A percentile compares a stretch with the other conserved stretches of the same genome.
Evolutionary conservation across 352 stramenopile genomes (phyloP).

Genomic region (Globisporangium parvum): DNA sequence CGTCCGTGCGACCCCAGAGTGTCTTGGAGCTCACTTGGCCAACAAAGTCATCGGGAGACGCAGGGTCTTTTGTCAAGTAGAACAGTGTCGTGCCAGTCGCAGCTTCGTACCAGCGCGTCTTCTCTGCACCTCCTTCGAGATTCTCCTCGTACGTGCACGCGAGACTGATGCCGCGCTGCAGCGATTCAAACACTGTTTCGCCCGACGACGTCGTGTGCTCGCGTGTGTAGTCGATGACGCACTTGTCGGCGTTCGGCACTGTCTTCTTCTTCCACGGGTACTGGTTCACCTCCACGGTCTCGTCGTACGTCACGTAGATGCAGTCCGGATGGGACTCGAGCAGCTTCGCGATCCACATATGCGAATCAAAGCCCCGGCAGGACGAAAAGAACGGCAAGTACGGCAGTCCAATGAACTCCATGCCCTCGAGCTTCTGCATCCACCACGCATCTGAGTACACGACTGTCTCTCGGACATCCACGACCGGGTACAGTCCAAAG

Average conservation of each 20-base stretch:
- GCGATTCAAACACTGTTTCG: constrained; percentile 9
- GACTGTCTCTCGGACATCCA: constrained; percentile 31
- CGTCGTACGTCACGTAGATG: constrained; percentile 71
- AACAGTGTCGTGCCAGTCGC: constrained; percentile 77
- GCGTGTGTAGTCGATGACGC: constrained; percentile 51
- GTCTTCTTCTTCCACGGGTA: constrained; percentile 88
- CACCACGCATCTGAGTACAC: constrained; percentile 65
- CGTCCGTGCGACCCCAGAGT: constrained; percentile 55
- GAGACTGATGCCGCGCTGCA: constrained; percentile 75
- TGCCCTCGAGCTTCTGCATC: constrained; percentile 52
- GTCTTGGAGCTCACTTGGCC: constrained; percentile 17
- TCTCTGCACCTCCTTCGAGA: constrained; percentile 65
- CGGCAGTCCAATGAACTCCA: constrained; percentile 81
- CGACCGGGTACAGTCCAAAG: constrained; percentile 44
- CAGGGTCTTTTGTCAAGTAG: constrained; percentile 78
- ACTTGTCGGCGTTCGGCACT: constrained; percentile 74
- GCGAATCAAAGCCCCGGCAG: constrained; percentile 92
- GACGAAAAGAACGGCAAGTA: constrained; percentile 97
- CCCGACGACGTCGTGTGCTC: constrained; percentile 16
- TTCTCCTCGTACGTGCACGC: constrained; percentile 90
- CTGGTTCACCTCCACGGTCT: constrained; percentile 90
- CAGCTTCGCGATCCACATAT: constrained; percentile 92
- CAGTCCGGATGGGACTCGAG: constrained; percentile 94
- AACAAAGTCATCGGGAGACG: constrained; percentile 54
- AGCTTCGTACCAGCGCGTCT: constrained; percentile 87